phyloP scores from a whole-genome alignment of 2,329 filamentous ascomycete genomes.

The Aspergillus sp. region DNA sequence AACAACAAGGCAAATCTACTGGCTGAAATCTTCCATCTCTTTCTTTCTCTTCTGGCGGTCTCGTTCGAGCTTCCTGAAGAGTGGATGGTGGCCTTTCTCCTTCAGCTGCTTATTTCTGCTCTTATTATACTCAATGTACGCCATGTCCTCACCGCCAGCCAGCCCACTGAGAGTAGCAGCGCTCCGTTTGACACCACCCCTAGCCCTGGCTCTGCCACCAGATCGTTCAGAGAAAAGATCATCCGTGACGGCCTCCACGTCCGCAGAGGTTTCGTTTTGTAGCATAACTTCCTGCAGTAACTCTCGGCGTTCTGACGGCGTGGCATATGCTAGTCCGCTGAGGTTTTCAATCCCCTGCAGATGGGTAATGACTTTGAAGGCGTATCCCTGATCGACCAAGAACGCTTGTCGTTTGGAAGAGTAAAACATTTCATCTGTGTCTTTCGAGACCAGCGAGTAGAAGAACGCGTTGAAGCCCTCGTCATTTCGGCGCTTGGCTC shows the following conservation, averaged over 20 bases:
- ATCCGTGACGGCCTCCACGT: conserved; percentile 68
- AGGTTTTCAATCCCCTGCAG: conserved; percentile 87
- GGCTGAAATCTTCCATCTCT: conserved; percentile 38
- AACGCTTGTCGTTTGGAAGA: conserved; percentile 96
- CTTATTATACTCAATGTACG: conserved; percentile 84
- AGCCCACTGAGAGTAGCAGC: conserved; percentile 83
- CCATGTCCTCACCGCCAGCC: conserved; percentile 93
- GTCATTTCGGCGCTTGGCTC: conserved; percentile 93
- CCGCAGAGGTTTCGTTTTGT: conserved; percentile 74
- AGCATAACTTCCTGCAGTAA: conserved; percentile 85
- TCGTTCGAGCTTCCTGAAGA: conserved; percentile 66
- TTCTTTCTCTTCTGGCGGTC: conserved; percentile 60
- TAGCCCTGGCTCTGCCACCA: conserved; percentile 47
- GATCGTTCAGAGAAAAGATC: conserved; percentile 64
- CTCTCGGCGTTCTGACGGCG: conserved; percentile 76
- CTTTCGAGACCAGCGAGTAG: conserved; percentile 95
- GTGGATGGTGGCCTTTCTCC: conserved; percentile 60
- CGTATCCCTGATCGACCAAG: conserved; percentile 95
- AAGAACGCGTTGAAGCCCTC: conserved; percentile 99
- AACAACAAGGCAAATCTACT: conserved; percentile 3
- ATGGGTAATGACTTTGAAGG: conserved; percentile 98
- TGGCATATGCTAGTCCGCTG: conserved; percentile 75
- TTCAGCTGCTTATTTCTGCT: conserved; percentile 67
- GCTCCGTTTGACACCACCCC: conserved; percentile 69
- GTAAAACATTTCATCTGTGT: conserved; percentile 97